Percentiles rank a stretch among this genome's conserved stretches.
These are phyloP conservation scores for Thraustotheca clavata DNA, from an alignment of 352 stramenopile genomes.

Conservation along the genomic window DNA sequence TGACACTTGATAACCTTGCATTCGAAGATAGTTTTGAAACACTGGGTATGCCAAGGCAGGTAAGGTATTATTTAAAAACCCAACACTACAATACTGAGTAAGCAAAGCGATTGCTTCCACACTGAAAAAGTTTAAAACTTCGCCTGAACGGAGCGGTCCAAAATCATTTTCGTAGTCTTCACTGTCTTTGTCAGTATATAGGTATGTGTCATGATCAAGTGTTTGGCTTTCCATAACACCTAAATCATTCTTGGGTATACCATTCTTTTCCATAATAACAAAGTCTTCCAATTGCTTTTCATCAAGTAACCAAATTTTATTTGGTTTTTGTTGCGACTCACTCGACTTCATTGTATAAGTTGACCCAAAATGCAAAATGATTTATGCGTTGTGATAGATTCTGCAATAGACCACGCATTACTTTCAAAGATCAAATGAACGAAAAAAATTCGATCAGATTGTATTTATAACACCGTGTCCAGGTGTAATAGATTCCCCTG, in stretches of 20 bases:
- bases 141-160: neutral
- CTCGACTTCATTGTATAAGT: neutral
- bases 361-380: no score
- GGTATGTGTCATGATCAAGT: neutral
- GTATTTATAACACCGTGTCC: no score
- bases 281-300: neutral
- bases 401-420: neutral
- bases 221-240: neutral
- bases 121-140: conserved; percentile 24
- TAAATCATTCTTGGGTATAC: neutral
- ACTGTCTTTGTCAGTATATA: neutral
- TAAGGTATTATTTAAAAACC: conserved; percentile 37
- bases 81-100: conserved; percentile 43
- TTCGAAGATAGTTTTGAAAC: neutral
- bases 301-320: neutral
- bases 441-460: no score
- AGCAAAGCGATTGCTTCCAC: conserved; percentile 30
- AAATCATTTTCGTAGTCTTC: neutral
- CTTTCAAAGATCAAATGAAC: neutral
- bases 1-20: neutral
- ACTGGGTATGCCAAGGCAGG: conserved; percentile 3
- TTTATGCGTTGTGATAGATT: no score
- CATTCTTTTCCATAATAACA: neutral
- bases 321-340: neutral
- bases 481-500: no score